Base-by-base conservation (phyloP, 805 yeast genomes). In the Ogataea degrootiae region DNA sequence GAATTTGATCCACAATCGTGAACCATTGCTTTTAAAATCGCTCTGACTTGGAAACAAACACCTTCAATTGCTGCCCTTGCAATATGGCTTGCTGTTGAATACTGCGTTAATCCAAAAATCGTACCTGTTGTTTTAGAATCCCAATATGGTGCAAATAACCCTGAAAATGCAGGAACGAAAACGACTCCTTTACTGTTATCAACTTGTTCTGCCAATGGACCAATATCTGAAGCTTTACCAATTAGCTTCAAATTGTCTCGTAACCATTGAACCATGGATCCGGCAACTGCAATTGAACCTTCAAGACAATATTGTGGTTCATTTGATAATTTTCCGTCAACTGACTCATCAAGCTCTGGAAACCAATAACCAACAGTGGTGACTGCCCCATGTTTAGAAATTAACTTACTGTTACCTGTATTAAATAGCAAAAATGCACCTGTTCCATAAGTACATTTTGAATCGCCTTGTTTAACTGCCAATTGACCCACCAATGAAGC, bases 61-160 rank as follows among this genome's bases (percentile, higher is more conserved):
- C 97, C 97, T 65, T 92, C 97, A 49, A 91, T 76, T 12, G 97
- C 96, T 4, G 97, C 97, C 55, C 97, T 79, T 9, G 95, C 95
- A 61, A 91, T 83, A 69, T 92, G 97, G 15, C 90, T 80, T 16
- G 94, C 83, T n/a, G 85, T 77, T n/a, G 96, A 85, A 69, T 82
- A 89, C 65, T 89, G 96, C 5, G 97, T 88, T 73, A 91, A 77
- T 36, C 98, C 98, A 65, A 90, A 83, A 40, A 92, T 86, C 34
- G 96, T 85, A 43, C 97, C 98, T 53, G 96, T 80, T 6, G 96
- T 89, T 45, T 87, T 87, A 14, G 91, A 79, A 62, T 87, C 89
- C 98, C 98, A 91, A 70, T 91, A 89, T 19, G 98, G 98, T 3
- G 97, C 96, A 68, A 87, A 91, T 47, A 91, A 73, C 7, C 98